phyloP scores from a whole-genome alignment of 2,329 filamentous ascomycete genomes.

The Penicillium occitanis region DNA sequence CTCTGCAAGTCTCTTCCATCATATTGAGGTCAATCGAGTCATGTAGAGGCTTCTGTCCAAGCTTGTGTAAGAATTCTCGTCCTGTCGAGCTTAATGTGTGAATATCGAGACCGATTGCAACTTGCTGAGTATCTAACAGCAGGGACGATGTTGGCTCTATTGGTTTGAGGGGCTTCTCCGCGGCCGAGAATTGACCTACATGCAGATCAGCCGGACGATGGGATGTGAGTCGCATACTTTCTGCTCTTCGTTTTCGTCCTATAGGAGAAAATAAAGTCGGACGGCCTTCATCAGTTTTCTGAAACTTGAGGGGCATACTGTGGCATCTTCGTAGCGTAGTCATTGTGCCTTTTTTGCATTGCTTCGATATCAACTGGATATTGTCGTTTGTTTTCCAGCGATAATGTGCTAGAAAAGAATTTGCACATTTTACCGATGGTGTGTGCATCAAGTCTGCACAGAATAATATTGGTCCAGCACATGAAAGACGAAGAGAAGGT shows the following conservation, averaged over 20 bases:
- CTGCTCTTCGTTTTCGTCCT: not conserved
- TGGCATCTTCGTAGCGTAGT: not conserved
- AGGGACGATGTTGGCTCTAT: slow-evolving; percentile 3
- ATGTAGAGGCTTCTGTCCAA: not conserved
- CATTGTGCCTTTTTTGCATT: not conserved
- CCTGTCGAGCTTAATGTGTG: not conserved
- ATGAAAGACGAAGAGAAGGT: not conserved
- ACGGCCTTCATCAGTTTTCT: not conserved
- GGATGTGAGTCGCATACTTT: not conserved
- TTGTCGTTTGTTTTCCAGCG: not conserved
- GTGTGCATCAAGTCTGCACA: not conserved
- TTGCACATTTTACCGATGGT: not conserved
- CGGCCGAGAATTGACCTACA: not conserved
- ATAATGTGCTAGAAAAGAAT: not conserved
- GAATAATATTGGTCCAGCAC: not conserved
- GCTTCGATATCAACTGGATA: not conserved
- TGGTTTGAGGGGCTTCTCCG: not conserved
- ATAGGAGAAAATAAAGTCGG: not conserved
- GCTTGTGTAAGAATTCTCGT: not conserved
- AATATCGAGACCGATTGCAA: not conserved
- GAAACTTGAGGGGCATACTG: not conserved
- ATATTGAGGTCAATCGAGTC: not conserved
- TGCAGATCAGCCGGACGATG: not conserved
- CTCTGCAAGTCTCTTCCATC: too few relatives aligned
- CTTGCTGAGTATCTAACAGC: not conserved